These are phyloP conservation scores for Gracilariopsis chorda DNA, from an alignment of 23 red algal genomes.

Conservation along the genomic window DNA sequence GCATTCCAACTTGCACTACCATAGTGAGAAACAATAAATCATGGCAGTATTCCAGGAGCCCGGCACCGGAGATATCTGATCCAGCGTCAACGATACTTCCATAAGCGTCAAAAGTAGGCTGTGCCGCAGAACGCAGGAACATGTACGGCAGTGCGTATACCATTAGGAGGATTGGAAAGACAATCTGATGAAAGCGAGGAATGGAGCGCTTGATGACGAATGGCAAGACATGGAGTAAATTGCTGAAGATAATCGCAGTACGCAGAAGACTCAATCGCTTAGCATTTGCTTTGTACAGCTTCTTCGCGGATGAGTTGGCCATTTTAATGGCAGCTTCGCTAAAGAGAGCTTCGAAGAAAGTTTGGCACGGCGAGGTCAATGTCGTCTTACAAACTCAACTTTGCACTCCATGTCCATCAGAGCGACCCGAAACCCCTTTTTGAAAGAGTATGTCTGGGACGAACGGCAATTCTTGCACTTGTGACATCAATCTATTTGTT, in stretches of 20 bases:
- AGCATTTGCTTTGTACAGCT: background rate
- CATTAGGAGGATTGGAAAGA: conserved; percentile 7
- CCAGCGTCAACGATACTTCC: conserved; percentile 24
- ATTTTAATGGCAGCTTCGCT: too few species aligned
- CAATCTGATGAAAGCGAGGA: conserved; percentile 32
- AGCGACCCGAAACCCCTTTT: too few species aligned
- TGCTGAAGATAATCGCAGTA: background rate
- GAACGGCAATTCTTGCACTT: too few species aligned
- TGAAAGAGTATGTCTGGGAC: too few species aligned
- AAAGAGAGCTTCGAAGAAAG: too few species aligned
- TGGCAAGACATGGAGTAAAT: background rate
- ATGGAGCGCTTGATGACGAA: background rate
- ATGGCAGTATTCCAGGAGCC: conserved; percentile 43
- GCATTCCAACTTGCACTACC: background rate
- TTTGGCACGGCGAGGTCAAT: too few species aligned
- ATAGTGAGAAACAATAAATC: conserved; percentile 26
- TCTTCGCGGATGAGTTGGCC: conserved; percentile 42
- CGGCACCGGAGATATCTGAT: conserved; percentile 20
- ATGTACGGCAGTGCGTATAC: conserved; percentile 5
- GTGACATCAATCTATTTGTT: too few species aligned
- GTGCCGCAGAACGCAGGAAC: conserved; percentile 27
- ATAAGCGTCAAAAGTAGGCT: conserved; percentile 1
- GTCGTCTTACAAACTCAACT: too few species aligned
- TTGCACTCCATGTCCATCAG: too few species aligned
- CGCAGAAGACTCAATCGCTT: background rate